These are phyloP conservation scores for Phytophthora citricola DNA, from an alignment of 352 stramenopile species.

Conservation along the genomic window DNA sequence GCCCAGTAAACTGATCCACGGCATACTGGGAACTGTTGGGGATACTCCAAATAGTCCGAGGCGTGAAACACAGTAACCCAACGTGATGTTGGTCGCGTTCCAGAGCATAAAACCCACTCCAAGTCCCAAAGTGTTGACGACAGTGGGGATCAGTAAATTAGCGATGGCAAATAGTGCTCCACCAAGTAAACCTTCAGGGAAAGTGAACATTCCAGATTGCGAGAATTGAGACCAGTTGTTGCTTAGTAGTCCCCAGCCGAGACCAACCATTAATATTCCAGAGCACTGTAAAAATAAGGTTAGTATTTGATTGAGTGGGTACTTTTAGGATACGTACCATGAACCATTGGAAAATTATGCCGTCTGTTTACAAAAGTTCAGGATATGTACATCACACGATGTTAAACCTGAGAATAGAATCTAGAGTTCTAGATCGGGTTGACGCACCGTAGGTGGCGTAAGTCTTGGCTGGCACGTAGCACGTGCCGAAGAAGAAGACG, in stretches of 20 bases:
- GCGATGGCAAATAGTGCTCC: slow-evolving; percentile 80
- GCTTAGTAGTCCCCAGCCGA: slow-evolving; percentile 77
- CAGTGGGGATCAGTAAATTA: slow-evolving; percentile 85
- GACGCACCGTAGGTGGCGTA: slow-evolving; percentile 81
- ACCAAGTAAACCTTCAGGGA: slow-evolving; percentile 79
- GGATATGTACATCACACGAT: slow-evolving; percentile 24
- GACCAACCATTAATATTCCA: slow-evolving; percentile 81
- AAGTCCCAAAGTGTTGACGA: slow-evolving; percentile 84
- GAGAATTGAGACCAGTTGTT: slow-evolving; percentile 85
- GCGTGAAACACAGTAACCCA: slow-evolving; percentile 82
- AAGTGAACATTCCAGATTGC: slow-evolving; percentile 80
- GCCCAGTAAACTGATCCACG: slow-evolving; percentile 61
- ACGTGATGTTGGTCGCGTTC: slow-evolving; percentile 87
- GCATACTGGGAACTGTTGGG: slow-evolving; percentile 66
- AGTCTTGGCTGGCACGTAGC: slow-evolving; percentile 85
- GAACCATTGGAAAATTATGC: slow-evolving; percentile 91
- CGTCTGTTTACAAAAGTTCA: slow-evolving; percentile 48
- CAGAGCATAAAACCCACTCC: slow-evolving; percentile 89
- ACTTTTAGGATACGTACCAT: slow-evolving; percentile 54
- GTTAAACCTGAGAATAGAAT: slow-evolving; percentile 1
- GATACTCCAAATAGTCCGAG: slow-evolving; percentile 74
- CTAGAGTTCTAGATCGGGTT: background rate
- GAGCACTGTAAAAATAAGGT: slow-evolving; percentile 57
- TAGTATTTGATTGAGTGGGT: background rate
- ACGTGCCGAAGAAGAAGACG: slow-evolving; percentile 87